A percentile compares a stretch with the other conserved stretches of the same genome.
phyloP scores from a whole-genome alignment of 2,329 filamentous ascomycete genomes.

The Fusarium haematococcum region DNA sequence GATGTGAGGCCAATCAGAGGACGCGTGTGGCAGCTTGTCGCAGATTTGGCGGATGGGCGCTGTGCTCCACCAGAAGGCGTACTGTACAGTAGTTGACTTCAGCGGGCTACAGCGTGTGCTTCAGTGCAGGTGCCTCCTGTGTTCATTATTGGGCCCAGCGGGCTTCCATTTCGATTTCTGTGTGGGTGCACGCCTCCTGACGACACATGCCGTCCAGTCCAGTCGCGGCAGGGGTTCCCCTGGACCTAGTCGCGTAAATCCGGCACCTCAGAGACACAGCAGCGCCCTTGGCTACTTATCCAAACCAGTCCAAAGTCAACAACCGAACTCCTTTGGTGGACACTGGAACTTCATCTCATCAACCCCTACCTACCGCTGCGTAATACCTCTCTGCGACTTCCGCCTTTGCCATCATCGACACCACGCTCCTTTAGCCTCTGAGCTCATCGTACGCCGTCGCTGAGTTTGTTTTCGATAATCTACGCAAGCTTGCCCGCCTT shows the following conservation, averaged over 20 bases:
- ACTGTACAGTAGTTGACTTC: constrained; percentile 9
- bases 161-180: constrained; percentile 1
- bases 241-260: constrained; percentile 44
- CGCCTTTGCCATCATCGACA: constrained; percentile 17
- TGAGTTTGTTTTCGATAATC: constrained; percentile 29
- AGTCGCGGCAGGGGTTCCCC: constrained; percentile 48
- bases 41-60: constrained; percentile 19
- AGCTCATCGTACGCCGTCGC: constrained; percentile 24
- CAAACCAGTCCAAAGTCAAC: constrained; percentile 40
- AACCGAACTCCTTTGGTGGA: constrained; percentile 39
- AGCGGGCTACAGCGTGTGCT: constrained; percentile 11
- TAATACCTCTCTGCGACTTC: constrained; percentile 28
- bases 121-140: constrained; percentile 15
- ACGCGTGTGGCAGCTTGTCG: neutral
- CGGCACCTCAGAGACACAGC: constrained; percentile 29
- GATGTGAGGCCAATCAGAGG: constrained; percentile 26
- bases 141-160: constrained; percentile 1
- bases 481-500: constrained; percentile 30
- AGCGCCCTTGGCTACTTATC: constrained; percentile 7
- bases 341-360: constrained; percentile 37
- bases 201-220: constrained; percentile 48
- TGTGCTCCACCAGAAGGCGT: constrained; percentile 23
- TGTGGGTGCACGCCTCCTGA: constrained; percentile 40
- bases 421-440: constrained; percentile 36
- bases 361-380: constrained; percentile 23